Evolutionary conservation across 139 green algal genomes (phyloP), one percentile per base, ranked within the genome.

Genomic region (Chlorella sp.): DNA sequence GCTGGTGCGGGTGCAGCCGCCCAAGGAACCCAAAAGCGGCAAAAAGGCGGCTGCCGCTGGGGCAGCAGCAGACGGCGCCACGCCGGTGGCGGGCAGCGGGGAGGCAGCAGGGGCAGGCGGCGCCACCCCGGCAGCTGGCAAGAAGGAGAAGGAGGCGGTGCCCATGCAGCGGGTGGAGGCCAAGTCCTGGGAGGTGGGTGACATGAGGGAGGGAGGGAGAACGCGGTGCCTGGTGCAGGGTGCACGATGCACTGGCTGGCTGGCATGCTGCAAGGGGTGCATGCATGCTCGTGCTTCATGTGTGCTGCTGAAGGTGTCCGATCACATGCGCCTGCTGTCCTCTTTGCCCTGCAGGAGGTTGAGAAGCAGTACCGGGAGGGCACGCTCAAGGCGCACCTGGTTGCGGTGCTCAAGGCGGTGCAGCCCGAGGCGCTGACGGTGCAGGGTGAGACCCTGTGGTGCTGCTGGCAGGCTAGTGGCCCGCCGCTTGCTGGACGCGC

Each of bases 361-460:
- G 76, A 88, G 65, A 58, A 54, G 60, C 84, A 88, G 64, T 88
- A 86, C 76, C 67, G 73, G 43, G 51, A 82, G 32, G 85, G 85
- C 67, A 85, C 78, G 0, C 24, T 82, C 5, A 88, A 86, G 76
- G 51, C 64, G 11, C n/a, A 22, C 22, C 9, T 86, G 17, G 78
- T 88, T 9, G 20, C 60, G 19, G 69, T 86, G 38, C 69, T 88
- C 34, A 86, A 82, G 40, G 78, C 78, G 17, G 72, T 81, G 28
- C 43, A 76, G 58, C 82, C 82, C 2, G 58, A 69, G 43, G 60
- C 64, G 43, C 82, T 86, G n/a, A 76, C 82, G 11, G 60, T 54
- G 17, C 60, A 73, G 30, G 77, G 77, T 83, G 56, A 43, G 51
- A 24, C 11, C n/a, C n/a, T n/a, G n/a, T n/a, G n/a, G n/a, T n/a